Base-by-base conservation (phyloP, 2,329 filamentous ascomycete genomes). In the Fusarium brevicatenulatum region DNA sequence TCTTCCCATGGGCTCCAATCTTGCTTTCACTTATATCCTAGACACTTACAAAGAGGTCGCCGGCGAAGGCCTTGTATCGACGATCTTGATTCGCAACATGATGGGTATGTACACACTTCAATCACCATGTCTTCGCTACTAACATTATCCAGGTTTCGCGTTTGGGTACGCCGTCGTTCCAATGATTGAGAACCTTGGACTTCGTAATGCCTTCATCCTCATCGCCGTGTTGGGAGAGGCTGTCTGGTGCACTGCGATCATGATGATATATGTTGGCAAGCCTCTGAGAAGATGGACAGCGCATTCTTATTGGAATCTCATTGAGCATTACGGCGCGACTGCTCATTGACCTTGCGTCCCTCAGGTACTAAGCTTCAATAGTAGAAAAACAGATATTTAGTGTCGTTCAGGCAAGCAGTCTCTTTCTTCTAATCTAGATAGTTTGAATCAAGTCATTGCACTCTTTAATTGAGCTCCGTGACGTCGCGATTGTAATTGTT, bases 11-110 rank as follows among this genome's bases (percentile, higher is more conserved):
- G 57, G 57, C 11, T 54, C 57, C 7, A 60, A 53, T 13, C 57
- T 60, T 5, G 57, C 57, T 7, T 60, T 78, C 28, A 61, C 50
- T 15, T 61, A 56, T 4, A 61, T 61, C 39, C 37, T 61, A 10
- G 58, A 61, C 18, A 56, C 39, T 28, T 61, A 56, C 23, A 60
- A 60, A n/a, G 58, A 61, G 49, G 58, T 61, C 18, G 58, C 50
- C 3, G 49, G 58, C 11, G 58, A 61, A 9, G 58, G 58, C 5
- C 39, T 61, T 9, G 58, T 61, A 19, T 61, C 58, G 7, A 55
- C 57, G 3, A 60, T 60, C 28, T 28, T 60, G 47, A 43, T 56
- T n/a, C 49, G 58, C 5, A 61, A 61, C 39, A 56, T 55, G 58
- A 61, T 61, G 58, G 58, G 58, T 61, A 61, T 16, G 58, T 42